Conservation (phyloP, 495 filamentous ascomycete species). For the Penicillium ochrochloron region DNA sequence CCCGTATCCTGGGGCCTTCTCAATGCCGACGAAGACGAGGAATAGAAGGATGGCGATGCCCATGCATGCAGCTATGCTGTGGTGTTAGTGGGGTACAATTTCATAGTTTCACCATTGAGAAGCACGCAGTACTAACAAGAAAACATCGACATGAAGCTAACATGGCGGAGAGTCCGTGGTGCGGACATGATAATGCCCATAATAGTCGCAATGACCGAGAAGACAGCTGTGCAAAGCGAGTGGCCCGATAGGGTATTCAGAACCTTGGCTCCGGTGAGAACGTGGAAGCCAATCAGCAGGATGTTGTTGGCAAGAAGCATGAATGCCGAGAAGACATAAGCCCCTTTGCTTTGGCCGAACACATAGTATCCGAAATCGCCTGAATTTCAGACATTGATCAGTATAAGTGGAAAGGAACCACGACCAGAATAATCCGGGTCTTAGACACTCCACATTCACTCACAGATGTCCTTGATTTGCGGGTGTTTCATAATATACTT, state of each 20-base stretch:
- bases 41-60: constrained; percentile 51
- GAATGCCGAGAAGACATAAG: constrained; percentile 42
- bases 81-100: neutral
- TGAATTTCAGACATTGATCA: constrained; percentile 4
- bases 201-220: constrained; percentile 38
- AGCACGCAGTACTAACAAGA: constrained; percentile 31
- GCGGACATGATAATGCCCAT: constrained; percentile 48
- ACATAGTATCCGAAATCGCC: constrained; percentile 48
- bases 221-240: constrained; percentile 41
- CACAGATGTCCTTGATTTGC: constrained; percentile 52
- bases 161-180: constrained; percentile 46
- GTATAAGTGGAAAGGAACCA: neutral
- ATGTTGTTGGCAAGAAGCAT: constrained; percentile 50
- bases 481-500: constrained; percentile 54
- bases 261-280: constrained; percentile 44
- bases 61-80: constrained; percentile 43
- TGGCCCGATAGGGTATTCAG: constrained; percentile 44
- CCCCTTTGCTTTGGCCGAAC: constrained; percentile 43
- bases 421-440: neutral
- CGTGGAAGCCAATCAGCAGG: constrained; percentile 45
- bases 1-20: constrained; percentile 40
- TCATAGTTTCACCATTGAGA: no score
- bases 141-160: constrained; percentile 53
- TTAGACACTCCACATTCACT: constrained; percentile 1
- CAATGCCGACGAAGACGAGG: constrained; percentile 51